Conservation (phyloP, 352 stramenopile species). For the Phytophthora boehmeriae region DNA sequence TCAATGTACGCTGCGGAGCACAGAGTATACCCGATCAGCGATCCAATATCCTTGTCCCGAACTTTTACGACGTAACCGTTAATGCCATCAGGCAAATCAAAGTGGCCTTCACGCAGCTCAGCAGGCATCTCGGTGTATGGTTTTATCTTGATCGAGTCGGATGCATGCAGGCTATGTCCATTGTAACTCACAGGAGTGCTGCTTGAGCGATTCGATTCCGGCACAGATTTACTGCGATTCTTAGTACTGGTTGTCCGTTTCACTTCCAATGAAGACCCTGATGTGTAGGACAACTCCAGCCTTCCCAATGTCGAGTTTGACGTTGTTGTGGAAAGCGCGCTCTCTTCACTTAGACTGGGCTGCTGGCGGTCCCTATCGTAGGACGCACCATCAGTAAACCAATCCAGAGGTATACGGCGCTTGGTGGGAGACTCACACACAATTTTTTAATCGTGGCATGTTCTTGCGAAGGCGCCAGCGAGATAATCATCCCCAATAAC, state of each 20-base stretch:
- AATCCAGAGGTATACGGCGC: conserved; percentile 77
- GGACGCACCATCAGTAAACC: conserved; percentile 60
- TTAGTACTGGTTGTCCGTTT: conserved; percentile 26
- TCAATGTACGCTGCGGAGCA: conserved; percentile 75
- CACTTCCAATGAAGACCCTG: conserved; percentile 51
- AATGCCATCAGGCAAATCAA: conserved; percentile 71
- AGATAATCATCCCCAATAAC: conserved; percentile 63
- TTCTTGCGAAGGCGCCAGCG: conserved; percentile 58
- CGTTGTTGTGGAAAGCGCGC: conserved; percentile 36
- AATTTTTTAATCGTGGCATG: conserved; percentile 85
- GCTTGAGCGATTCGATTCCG: conserved; percentile 44
- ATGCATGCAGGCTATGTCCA: conserved; percentile 32
- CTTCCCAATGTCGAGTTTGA: conserved; percentile 45
- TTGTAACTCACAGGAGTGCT: conserved; percentile 27
- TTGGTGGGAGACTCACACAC: conserved; percentile 67
- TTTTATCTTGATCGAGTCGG: conserved; percentile 56
- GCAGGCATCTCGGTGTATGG: conserved; percentile 55
- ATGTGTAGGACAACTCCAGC: conserved; percentile 46
- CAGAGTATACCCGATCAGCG: conserved; percentile 82
- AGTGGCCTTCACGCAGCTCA: conserved; percentile 64
- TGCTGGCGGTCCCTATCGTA: conserved; percentile 34
- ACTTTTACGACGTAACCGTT: conserved; percentile 84
- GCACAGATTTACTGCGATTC: conserved; percentile 37
- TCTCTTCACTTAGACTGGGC: conserved; percentile 44
- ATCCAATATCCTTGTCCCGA: conserved; percentile 82